Percentiles rank a stretch among this genome's conserved stretches.
Evolutionary conservation across 2,329 filamentous ascomycete genomes (phyloP).

Genomic region (Clathrospora elynae): DNA sequence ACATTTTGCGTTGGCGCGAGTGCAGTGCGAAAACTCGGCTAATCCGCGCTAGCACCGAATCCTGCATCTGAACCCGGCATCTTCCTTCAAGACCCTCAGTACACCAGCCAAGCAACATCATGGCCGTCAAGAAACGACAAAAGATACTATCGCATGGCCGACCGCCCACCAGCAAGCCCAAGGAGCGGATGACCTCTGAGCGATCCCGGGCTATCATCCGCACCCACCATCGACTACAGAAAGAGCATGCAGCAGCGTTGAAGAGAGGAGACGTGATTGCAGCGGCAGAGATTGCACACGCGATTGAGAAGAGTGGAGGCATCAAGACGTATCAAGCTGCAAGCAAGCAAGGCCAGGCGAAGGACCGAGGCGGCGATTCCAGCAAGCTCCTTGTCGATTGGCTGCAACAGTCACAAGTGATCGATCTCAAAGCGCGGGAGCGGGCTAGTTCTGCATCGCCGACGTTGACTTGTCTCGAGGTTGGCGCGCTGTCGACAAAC

Average conservation of each 20-base stretch:
- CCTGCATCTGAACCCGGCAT: constrained; percentile 23
- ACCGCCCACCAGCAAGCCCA: constrained; percentile 36
- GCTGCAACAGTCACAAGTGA: constrained; percentile 50
- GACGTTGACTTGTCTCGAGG: constrained; percentile 75
- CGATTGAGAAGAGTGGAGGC: constrained; percentile 63
- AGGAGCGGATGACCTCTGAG: constrained; percentile 58
- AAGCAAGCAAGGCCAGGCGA: constrained; percentile 66
- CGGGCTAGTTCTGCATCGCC: constrained; percentile 3
- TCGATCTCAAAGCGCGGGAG: constrained; percentile 19
- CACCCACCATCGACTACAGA: constrained; percentile 64
- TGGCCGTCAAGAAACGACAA: constrained; percentile 43
- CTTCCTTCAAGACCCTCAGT: not conserved
- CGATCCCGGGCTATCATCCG: constrained; percentile 64
- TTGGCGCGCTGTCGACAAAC: constrained; percentile 81
- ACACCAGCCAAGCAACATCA: constrained; percentile 12
- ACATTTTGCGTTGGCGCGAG: constrained; percentile 12
- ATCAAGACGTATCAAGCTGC: constrained; percentile 65
- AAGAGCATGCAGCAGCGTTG: constrained; percentile 59
- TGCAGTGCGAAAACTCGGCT: constrained; percentile 24
- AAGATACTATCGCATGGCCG: constrained; percentile 44
- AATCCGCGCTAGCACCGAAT: constrained; percentile 25
- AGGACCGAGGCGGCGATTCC: constrained; percentile 66
- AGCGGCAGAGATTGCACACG: constrained; percentile 52
- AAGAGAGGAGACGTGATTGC: constrained; percentile 49
- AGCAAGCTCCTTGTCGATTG: constrained; percentile 65